Percentiles rank a stretch among this genome's conserved stretches.
These are phyloP conservation scores for Colletotrichum sp. DNA, from an alignment of 2,329 filamentous ascomycete genomes.

Conservation along the genomic window DNA sequence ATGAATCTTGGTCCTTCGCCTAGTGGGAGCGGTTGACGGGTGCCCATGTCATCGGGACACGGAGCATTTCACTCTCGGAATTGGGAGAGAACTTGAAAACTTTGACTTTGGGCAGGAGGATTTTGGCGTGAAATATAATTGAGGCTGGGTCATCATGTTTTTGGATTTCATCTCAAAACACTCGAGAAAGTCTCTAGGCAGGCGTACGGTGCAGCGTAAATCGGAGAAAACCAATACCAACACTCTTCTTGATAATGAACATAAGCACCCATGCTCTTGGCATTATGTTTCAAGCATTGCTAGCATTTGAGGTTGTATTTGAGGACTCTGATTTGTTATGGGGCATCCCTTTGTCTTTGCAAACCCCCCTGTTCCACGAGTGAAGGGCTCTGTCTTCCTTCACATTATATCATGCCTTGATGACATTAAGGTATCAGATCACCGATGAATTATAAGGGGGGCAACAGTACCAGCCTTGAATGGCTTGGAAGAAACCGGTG, in stretches of 20 bases:
- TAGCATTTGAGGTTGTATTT: not conserved
- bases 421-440: not conserved
- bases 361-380: not conserved
- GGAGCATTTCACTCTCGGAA: not conserved
- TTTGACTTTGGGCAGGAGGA: not conserved
- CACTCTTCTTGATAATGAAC: not conserved
- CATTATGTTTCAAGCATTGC: not conserved
- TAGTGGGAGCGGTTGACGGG: not conserved
- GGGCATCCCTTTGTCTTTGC: not conserved
- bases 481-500: not conserved
- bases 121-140: not conserved
- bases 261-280: not conserved
- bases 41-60: not conserved
- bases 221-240: not conserved
- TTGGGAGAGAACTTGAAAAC: not conserved
- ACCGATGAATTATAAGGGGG: not conserved
- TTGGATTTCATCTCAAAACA: not conserved
- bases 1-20: not conserved
- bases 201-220: not conserved
- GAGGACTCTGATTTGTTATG: not conserved
- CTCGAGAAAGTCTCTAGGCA: not conserved
- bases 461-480: not conserved
- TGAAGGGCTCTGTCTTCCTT: not conserved
- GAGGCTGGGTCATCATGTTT: not conserved
- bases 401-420: not conserved